Base-by-base conservation (phyloP, 768 basidiomycete genomes). In the Suillus ampliporus region DNA sequence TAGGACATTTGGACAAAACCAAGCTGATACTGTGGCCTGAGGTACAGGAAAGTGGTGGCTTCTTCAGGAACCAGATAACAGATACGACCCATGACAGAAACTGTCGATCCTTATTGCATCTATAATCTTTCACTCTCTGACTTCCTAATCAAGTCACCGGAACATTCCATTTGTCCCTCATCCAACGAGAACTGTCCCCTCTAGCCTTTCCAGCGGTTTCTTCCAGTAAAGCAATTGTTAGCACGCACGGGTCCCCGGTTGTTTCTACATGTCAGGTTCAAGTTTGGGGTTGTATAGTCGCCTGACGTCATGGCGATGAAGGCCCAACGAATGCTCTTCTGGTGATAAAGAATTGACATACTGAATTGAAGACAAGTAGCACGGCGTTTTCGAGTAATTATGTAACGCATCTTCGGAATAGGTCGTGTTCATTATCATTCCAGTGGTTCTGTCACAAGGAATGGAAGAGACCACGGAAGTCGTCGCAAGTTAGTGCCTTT, bases 331-430 rank as follows among this genome's bases (percentile, higher is more conserved):
- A 14, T 53, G n/a, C 7, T 35, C 34, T 26, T 31, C 13, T 53
- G 8, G 9, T 47, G 5, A 26, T 23, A 15, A 26, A 26, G 3
- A 26, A 26, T 48, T 17, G 52, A 23, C 52, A 37, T 37, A 37
- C 34, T n/a, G n/a, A 13, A 52, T 35, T 34, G 14, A 21, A 53
- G 7, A 21, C 51, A 35, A 14, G 21, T 54, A 23, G 35, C 21
- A 23, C 35, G 53, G 53, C 53, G 23, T 54, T 54, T 44, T 38
- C 53, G 10, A 10, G 23, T 54, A 54, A 54, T 54, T 54, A 54
- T 54, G 35, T 54, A 38, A 37, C 23, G 5, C 23, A 38, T 38
- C 53, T 54, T 38, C 21, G 53, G 37, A 54, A 54, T 37, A 38
- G 34, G 34, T 17, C 50, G 13, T 47, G 23, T 46, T 46, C 44